Evolutionary conservation across 2,329 filamentous ascomycete species (phyloP).

Genomic region (Ceratocystis cacaofunesta): DNA sequence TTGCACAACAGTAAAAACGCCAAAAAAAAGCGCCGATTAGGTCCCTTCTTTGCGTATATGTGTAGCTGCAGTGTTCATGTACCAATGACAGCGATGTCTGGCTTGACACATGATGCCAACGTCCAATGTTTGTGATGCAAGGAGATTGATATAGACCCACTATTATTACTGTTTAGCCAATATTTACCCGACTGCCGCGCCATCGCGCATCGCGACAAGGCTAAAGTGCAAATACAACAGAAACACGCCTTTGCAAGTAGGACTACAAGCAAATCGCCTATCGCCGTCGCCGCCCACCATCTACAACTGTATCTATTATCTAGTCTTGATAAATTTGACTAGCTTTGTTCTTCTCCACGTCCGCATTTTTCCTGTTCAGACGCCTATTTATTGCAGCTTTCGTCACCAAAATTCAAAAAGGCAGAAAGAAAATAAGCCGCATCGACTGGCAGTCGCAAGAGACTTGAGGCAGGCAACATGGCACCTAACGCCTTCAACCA

Average conservation of each 20-base stretch:
- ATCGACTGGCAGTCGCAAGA: too few relatives aligned
- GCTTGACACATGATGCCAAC: too few relatives aligned
- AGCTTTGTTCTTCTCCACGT: too few relatives aligned
- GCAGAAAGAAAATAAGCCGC: too few relatives aligned
- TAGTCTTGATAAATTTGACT: too few relatives aligned
- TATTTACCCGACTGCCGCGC: not conserved
- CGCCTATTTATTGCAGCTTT: too few relatives aligned
- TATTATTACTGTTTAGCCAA: not conserved
- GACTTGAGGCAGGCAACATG: not conserved
- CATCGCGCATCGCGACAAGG: slow-evolving; percentile 1
- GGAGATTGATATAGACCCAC: too few relatives aligned
- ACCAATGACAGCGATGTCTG: not conserved
- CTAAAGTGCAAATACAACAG: not conserved
- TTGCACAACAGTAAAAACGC: not conserved
- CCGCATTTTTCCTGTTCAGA: too few relatives aligned
- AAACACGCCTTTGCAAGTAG: not conserved
- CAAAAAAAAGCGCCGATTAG: not conserved
- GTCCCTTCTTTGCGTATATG: not conserved
- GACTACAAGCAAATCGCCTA: not conserved
- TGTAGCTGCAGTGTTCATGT: not conserved
- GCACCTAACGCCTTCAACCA: slow-evolving; percentile 4
- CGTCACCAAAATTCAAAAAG: too few relatives aligned
- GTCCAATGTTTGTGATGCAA: too few relatives aligned
- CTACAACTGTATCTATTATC: not conserved
- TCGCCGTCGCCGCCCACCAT: not conserved